Base-by-base conservation (phyloP, 768 basidiomycete species). In the Calocera cornea region DNA sequence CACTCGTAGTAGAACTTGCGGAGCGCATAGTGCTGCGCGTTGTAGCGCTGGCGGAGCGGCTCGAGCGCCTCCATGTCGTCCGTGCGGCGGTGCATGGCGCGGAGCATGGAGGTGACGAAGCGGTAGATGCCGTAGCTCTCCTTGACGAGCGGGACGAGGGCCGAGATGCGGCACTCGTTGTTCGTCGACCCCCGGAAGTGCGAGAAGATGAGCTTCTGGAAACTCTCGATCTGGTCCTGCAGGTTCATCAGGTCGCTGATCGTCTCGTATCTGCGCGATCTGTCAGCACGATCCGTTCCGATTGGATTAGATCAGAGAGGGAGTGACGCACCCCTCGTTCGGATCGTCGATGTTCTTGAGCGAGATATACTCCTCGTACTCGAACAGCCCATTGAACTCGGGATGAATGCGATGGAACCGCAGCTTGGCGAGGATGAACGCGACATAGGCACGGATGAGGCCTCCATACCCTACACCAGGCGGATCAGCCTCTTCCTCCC, bases 1-100 rank as follows among this genome's bases (percentile, higher is more conserved):
- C 97, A 99, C 75, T 99, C 97, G 75, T 98, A 98, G 80, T 98
- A 98, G 79, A 97, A 99, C 76, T 95, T 93, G 70, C 97, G 88
- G 11, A 99, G 83, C 70, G 86, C 88, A 74, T 94, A 87, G 74
- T 99, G 97, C 73, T 98, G 97, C 27, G 90, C 83, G 68, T 84
- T 87, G 78, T 88, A 99, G 34, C 97, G 86, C 74, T 90, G 84
- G 50, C 88, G 84, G 22, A 99, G 80, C 1, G 94, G 95, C 73
- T 94, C 91, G 70, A 99, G 78, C 1, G 87, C 94, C 49, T 98
- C 97, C 41, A 82, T 80, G 69, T 91, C 90, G 72, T 90, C 91
- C 31, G 94, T 95, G 72, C 95, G 81, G 79, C 97, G 82, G 75
- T 95, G 91, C 89, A 99, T 91, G 0, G 97, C 97, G 29, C 97